Evolutionary conservation across 2,329 filamentous ascomycete genomes (phyloP).

Genomic region (Onygenales sp.): DNA sequence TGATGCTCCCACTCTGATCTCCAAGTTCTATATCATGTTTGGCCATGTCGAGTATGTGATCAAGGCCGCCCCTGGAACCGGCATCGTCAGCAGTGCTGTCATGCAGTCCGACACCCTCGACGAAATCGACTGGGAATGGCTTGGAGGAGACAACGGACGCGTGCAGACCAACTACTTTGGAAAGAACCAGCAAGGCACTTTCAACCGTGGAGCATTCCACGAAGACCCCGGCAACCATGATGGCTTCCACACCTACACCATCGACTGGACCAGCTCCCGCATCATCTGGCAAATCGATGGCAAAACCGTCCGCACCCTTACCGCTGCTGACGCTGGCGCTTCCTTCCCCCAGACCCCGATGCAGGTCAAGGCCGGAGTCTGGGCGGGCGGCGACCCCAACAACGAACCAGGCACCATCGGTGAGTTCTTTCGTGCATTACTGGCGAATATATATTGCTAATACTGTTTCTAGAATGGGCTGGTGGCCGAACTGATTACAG

Average conservation of each 20-base stretch:
- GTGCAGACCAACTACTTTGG: slow-evolving; percentile 98
- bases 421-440: slow-evolving; percentile 20
- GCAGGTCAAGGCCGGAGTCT: slow-evolving; percentile 84
- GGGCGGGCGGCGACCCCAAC: slow-evolving; percentile 78
- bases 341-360: slow-evolving; percentile 95
- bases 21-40: slow-evolving; percentile 99
- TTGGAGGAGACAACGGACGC: slow-evolving; percentile 64
- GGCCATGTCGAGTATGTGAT: slow-evolving; percentile 78
- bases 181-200: slow-evolving; percentile 76
- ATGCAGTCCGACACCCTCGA: slow-evolving; percentile 86
- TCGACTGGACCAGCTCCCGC: slow-evolving; percentile 82
- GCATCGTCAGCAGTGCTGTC: slow-evolving; percentile 88
- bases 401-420: slow-evolving; percentile 72
- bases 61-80: slow-evolving; percentile 76
- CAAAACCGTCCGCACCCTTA: slow-evolving; percentile 65
- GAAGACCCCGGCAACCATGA: slow-evolving; percentile 58
- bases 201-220: slow-evolving; percentile 80
- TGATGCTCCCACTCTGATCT: slow-evolving; percentile 76
- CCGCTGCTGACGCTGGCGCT: slow-evolving; percentile 55
- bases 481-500: slow-evolving; percentile 76
- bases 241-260: slow-evolving; percentile 72
- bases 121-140: slow-evolving; percentile 96
- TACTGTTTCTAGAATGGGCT: slow-evolving; percentile 56
- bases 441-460: slow-evolving; percentile 1
- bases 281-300: slow-evolving; percentile 83